A percentile compares a stretch with the other conserved stretches of the same genome.
Conservation (phyloP, 805 yeast species). For the Wickerhamomyces tratensis region DNA sequence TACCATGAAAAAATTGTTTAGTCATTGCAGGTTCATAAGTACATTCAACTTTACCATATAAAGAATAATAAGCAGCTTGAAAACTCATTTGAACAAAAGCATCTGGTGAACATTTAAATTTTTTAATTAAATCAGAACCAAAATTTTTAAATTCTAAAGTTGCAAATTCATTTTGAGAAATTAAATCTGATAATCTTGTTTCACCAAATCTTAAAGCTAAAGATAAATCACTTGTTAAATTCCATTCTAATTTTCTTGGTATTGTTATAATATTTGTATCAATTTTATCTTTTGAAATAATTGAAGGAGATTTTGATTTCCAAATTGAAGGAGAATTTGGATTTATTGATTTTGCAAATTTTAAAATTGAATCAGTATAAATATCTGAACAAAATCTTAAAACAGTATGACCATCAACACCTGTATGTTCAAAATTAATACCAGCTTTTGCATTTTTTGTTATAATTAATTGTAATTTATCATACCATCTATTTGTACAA, state of each 20-base stretch:
- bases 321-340: constrained; percentile 61
- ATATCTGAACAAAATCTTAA: constrained; percentile 81
- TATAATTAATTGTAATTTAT: constrained; percentile 78
- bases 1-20: constrained; percentile 74
- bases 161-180: constrained; percentile 81
- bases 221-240: constrained; percentile 65
- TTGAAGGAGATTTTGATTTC: constrained; percentile 42
- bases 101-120: constrained; percentile 85
- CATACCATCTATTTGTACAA: constrained; percentile 93
- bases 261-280: constrained; percentile 47
- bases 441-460: constrained; percentile 90
- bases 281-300: constrained; percentile 29
- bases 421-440: constrained; percentile 87
- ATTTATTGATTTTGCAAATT: constrained; percentile 79
- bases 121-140: constrained; percentile 73
- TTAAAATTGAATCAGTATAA: constrained; percentile 80
- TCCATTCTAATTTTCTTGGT: constrained; percentile 88
- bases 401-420: constrained; percentile 94
- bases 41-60: constrained; percentile 88
- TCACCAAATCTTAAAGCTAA: constrained; percentile 84
- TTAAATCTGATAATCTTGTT: constrained; percentile 77
- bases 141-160: constrained; percentile 60
- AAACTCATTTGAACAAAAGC: constrained; percentile 92
- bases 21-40: constrained; percentile 98
- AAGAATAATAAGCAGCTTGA: constrained; percentile 86